A percentile compares a stretch with the other conserved stretches of the same genome.
Evolutionary conservation across 768 basidiomycete species (phyloP).

Genomic region (Amanita brunnescens): DNA sequence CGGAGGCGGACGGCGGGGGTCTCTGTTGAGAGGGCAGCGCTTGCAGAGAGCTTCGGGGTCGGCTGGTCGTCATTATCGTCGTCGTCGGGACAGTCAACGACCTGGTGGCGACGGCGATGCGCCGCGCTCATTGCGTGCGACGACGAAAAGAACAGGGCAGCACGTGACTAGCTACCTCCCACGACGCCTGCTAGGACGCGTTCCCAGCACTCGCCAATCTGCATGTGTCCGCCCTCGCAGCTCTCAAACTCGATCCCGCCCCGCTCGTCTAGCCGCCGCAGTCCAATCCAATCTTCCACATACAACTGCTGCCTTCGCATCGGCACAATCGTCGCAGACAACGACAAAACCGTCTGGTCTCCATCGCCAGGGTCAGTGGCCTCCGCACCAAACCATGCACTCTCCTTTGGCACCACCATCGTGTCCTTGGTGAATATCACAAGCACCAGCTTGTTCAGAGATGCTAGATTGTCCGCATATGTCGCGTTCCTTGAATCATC

Average conservation of each 20-base stretch:
- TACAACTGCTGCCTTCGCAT: slow-evolving; percentile 72
- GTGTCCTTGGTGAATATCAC: slow-evolving; percentile 65
- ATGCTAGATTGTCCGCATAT: slow-evolving; percentile 51
- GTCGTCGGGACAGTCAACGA: slow-evolving; percentile 10
- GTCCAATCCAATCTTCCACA: slow-evolving; percentile 73
- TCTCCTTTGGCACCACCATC: slow-evolving; percentile 80
- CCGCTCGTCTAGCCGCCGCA: slow-evolving; percentile 59
- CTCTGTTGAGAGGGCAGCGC: slow-evolving; percentile 21
- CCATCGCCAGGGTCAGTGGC: slow-evolving; percentile 27
- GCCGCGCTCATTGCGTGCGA: slow-evolving; percentile 18
- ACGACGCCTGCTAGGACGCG: slow-evolving; percentile 35
- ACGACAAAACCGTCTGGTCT: not conserved
- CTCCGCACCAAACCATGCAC: slow-evolving; percentile 79
- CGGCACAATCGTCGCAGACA: slow-evolving; percentile 37
- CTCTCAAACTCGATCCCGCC: slow-evolving; percentile 48
- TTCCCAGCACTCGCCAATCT: slow-evolving; percentile 56
- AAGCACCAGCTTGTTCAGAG: slow-evolving; percentile 61
- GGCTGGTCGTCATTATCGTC: slow-evolving; percentile 30
- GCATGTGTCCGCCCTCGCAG: slow-evolving; percentile 76
- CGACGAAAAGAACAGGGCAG: slow-evolving; percentile 2
- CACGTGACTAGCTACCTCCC: slow-evolving; percentile 13
- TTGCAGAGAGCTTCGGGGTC: slow-evolving; percentile 27
- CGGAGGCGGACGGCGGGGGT: slow-evolving; percentile 58
- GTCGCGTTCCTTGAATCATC: slow-evolving; percentile 42
- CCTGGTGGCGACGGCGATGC: slow-evolving; percentile 7